Evolutionary conservation across 306 rosid genomes (phyloP).

Genomic region (Prunus dulcis): DNA sequence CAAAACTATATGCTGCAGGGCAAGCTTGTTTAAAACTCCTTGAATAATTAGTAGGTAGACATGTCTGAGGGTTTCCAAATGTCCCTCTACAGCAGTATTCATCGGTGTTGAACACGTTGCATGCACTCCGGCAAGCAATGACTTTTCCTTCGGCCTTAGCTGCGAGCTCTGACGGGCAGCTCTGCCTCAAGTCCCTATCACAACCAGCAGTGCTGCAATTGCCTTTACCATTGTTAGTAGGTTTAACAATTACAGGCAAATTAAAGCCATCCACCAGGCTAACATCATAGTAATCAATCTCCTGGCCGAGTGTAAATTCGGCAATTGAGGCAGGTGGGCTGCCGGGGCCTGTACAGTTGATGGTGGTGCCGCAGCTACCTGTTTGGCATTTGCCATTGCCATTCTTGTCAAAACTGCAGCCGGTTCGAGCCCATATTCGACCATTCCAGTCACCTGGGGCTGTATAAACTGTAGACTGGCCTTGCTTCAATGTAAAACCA

Average conservation of each 20-base stretch:
- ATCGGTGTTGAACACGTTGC: slow-evolving; percentile 46
- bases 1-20: slow-evolving; percentile 54
- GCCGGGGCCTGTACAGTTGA: slow-evolving; percentile 52
- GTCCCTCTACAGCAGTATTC: slow-evolving; percentile 62
- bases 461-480: slow-evolving; percentile 39
- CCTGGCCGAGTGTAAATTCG: slow-evolving; percentile 45
- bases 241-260: slow-evolving; percentile 46
- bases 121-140: slow-evolving; percentile 51
- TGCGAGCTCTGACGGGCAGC: slow-evolving; percentile 41
- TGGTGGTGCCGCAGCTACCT: slow-evolving; percentile 46
- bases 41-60: slow-evolving; percentile 53
- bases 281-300: slow-evolving; percentile 49
- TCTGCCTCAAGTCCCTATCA: slow-evolving; percentile 55
- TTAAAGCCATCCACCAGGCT: slow-evolving; percentile 74
- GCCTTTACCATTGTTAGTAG: slow-evolving; percentile 45
- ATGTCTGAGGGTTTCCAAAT: slow-evolving; percentile 37
- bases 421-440: slow-evolving; percentile 60
- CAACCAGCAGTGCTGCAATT: slow-evolving; percentile 58
- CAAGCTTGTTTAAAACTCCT: slow-evolving; percentile 52
- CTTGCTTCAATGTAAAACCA: slow-evolving; percentile 42
- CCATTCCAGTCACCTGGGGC: slow-evolving; percentile 51
- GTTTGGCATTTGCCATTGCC: slow-evolving; percentile 57
- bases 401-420: slow-evolving; percentile 52
- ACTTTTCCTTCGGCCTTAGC: slow-evolving; percentile 35
- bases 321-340: slow-evolving; percentile 49